A percentile compares a stretch with the other conserved stretches of the same genome.
Evolutionary conservation across 257 asterid species (phyloP).

Genomic region (Solanum rostratum): DNA sequence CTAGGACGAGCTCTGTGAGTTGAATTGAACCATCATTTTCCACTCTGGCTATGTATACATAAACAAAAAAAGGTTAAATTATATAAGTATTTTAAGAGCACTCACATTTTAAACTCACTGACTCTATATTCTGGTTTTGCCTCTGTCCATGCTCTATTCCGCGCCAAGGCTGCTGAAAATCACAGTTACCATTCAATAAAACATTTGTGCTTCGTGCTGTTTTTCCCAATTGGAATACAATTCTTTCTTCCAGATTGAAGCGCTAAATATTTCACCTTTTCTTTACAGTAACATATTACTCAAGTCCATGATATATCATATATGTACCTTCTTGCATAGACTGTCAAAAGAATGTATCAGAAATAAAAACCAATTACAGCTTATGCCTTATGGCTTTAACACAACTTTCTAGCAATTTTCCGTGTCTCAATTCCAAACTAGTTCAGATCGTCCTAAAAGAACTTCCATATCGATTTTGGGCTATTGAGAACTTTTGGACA

Average conservation of each 20-base stretch:
- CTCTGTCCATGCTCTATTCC: not conserved
- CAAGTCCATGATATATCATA: not conserved
- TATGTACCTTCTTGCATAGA: not conserved
- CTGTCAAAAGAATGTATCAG: not conserved
- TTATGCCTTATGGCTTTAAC: not conserved
- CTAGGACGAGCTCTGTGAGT: not conserved
- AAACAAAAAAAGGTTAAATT: not conserved
- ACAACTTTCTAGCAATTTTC: not conserved
- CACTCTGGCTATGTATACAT: not conserved
- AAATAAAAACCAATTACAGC: not conserved
- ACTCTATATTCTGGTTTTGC: not conserved
- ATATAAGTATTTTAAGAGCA: not conserved
- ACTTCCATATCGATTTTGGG: not conserved
- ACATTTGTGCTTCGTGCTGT: not conserved
- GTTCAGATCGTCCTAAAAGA: not conserved
- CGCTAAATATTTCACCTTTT: not conserved
- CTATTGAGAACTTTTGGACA: not conserved
- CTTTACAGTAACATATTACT: too few relatives aligned
- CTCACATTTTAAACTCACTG: not conserved
- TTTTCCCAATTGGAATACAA: too few relatives aligned
- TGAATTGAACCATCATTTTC: not conserved
- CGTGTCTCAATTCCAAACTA: not conserved
- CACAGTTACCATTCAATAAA: not conserved
- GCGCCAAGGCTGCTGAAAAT: not conserved
- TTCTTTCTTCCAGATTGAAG: not conserved